Evolutionary conservation across 495 filamentous ascomycete species (phyloP).

Genomic region (Neurospora tetraspora): DNA sequence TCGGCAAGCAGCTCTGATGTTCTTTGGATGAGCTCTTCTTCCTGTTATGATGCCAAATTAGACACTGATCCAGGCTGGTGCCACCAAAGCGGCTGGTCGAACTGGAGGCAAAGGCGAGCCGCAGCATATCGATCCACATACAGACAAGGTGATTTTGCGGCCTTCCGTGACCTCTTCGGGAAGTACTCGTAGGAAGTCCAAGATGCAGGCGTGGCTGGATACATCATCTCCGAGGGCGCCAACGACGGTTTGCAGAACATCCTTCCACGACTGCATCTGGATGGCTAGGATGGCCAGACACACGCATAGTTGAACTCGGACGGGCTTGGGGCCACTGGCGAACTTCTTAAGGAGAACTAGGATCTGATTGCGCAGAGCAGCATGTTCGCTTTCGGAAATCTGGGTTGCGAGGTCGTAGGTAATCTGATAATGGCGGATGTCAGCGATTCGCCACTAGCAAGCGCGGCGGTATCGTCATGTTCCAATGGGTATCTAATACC

Average conservation of each 20-base stretch:
- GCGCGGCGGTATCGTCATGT: not conserved
- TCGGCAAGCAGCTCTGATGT: slow-evolving; percentile 81
- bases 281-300: slow-evolving; percentile 89
- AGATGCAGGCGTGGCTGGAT: slow-evolving; percentile 67
- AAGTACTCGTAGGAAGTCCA: slow-evolving; percentile 92
- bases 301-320: slow-evolving; percentile 89
- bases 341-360: slow-evolving; percentile 68
- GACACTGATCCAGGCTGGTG: slow-evolving; percentile 38
- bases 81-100: slow-evolving; percentile 28
- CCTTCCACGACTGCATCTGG: slow-evolving; percentile 93
- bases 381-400: slow-evolving; percentile 63
- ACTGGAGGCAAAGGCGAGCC: slow-evolving; percentile 32
- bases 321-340: slow-evolving; percentile 75
- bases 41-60: slow-evolving; percentile 53
- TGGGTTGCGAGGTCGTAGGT: slow-evolving; percentile 48
- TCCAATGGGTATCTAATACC: slow-evolving; percentile 38
- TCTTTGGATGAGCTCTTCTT: slow-evolving; percentile 78
- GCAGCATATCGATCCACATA: slow-evolving; percentile 61
- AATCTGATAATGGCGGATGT: slow-evolving; percentile 22
- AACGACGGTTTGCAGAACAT: slow-evolving; percentile 76
- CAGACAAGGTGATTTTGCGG: slow-evolving; percentile 95
- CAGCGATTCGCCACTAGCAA: not conserved
- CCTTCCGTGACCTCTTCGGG: slow-evolving; percentile 99
- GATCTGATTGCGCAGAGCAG: slow-evolving; percentile 70
- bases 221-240: slow-evolving; percentile 65